Percentiles rank a stretch among this genome's conserved stretches.
phyloP scores from a whole-genome alignment of 306 rosid species.

The Quercus aquifolioides region DNA sequence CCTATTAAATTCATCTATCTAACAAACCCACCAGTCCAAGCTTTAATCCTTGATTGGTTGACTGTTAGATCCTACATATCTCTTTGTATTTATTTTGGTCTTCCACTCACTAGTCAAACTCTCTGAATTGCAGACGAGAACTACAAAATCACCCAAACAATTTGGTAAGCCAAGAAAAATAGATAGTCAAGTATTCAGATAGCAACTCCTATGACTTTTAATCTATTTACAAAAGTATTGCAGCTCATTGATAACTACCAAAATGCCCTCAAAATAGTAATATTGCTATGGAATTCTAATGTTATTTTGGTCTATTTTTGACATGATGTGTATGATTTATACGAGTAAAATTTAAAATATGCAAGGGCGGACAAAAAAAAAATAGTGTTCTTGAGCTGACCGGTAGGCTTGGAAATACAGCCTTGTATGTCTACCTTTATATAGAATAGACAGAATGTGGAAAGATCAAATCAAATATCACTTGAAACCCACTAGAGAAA shows the following conservation, averaged over 20 bases:
- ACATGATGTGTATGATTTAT: neutral
- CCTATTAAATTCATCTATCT: too few species aligned
- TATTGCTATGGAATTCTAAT: neutral
- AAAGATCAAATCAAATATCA: constrained; percentile 10
- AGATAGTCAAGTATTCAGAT: neutral
- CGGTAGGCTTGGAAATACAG: constrained; percentile 41
- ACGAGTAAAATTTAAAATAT: neutral
- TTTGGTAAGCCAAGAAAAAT: neutral
- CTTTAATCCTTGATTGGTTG: neutral
- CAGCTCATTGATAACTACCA: neutral
- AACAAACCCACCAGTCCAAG: neutral
- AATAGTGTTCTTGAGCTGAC: constrained; percentile 34
- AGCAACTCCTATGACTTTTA: neutral
- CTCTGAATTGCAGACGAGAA: neutral
- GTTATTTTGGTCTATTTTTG: neutral
- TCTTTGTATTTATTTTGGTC: constrained; percentile 8
- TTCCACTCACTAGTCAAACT: constrained; percentile 12
- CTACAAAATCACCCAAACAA: constrained; percentile 9
- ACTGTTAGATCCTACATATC: constrained; percentile 6
- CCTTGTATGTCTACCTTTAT: constrained; percentile 20
- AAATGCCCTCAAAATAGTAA: neutral
- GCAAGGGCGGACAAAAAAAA: neutral
- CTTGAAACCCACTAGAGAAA: constrained; percentile 16
- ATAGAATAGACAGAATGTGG: constrained; percentile 8
- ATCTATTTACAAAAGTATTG: neutral